A percentile compares a stretch with the other conserved stretches of the same genome.
These are phyloP conservation scores for Holtermannia corniformis DNA, from an alignment of 768 basidiomycete species.

Conservation along the genomic window DNA sequence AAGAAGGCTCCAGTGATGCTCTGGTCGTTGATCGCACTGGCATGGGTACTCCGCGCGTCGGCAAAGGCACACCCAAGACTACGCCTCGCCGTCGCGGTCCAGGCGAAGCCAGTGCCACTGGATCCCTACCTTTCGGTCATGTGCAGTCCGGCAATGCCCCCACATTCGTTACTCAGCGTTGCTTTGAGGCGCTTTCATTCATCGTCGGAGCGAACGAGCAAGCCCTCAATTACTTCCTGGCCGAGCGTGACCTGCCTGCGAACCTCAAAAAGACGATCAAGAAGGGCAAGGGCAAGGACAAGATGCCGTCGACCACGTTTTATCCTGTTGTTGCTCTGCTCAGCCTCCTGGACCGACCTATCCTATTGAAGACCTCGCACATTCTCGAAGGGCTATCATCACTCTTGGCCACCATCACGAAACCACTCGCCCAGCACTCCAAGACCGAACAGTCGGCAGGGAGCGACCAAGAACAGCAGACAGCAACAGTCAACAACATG, in stretches of 20 bases:
- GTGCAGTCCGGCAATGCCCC: slow-evolving; percentile 67
- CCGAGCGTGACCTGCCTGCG: slow-evolving; percentile 82
- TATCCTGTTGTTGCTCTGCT: slow-evolving; percentile 86
- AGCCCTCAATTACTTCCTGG: slow-evolving; percentile 86
- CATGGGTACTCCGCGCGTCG: slow-evolving; percentile 74
- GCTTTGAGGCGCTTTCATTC: slow-evolving; percentile 77
- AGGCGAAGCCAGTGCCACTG: slow-evolving; percentile 41
- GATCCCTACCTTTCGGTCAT: slow-evolving; percentile 43
- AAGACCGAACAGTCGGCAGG: neutral
- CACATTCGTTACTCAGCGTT: slow-evolving; percentile 86
- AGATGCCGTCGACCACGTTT: slow-evolving; percentile 58
- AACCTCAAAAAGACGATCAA: slow-evolving; percentile 56
- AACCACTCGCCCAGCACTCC: slow-evolving; percentile 61
- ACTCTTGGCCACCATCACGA: slow-evolving; percentile 77
- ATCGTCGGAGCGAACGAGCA: slow-evolving; percentile 77
- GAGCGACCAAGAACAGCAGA: neutral
- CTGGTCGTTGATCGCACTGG: slow-evolving; percentile 88
- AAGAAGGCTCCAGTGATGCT: slow-evolving; percentile 89
- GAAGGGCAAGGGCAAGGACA: slow-evolving; percentile 95
- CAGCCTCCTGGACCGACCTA: slow-evolving; percentile 74
- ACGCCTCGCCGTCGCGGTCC: slow-evolving; percentile 54
- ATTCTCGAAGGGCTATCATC: slow-evolving; percentile 89
- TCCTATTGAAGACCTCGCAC: slow-evolving; percentile 72
- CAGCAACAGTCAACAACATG: neutral
- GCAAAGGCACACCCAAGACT: slow-evolving; percentile 47